Percentiles rank a stretch among this genome's conserved stretches.
Evolutionary conservation across 768 basidiomycete species (phyloP).

Genomic region (Macrocybe gigantea): DNA sequence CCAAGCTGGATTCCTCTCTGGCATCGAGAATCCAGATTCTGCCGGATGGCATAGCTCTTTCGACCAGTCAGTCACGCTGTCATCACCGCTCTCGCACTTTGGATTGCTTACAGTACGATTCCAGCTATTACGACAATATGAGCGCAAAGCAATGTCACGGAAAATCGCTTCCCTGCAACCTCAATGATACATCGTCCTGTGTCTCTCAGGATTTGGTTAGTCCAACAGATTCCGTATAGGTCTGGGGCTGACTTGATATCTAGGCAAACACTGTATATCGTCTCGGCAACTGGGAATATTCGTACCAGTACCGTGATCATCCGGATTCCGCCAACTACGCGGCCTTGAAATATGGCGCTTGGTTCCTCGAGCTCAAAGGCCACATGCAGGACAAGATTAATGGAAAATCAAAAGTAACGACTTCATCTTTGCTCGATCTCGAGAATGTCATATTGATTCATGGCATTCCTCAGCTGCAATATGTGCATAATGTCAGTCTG

Average conservation of each 20-base stretch:
- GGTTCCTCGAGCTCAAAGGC: slow-evolving; percentile 37
- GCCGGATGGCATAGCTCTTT: slow-evolving; percentile 46
- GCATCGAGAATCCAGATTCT: slow-evolving; percentile 29
- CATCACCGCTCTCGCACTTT: neutral
- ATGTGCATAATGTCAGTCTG: slow-evolving; percentile 34
- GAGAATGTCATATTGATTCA: neutral
- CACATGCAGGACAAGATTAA: slow-evolving; percentile 31
- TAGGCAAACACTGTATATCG: slow-evolving; percentile 48
- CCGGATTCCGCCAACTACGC: slow-evolving; percentile 36
- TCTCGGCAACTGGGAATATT: slow-evolving; percentile 59
- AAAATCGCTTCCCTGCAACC: slow-evolving; percentile 38
- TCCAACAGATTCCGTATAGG: neutral
- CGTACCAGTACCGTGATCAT: slow-evolving; percentile 42
- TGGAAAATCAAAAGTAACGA: slow-evolving; percentile 27
- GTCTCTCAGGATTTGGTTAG: slow-evolving; percentile 35
- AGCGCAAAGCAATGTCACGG: slow-evolving; percentile 45
- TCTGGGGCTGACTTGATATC: neutral
- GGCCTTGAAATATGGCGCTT: slow-evolving; percentile 39
- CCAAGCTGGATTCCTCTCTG: slow-evolving; percentile 36
- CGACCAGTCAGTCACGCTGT: slow-evolving; percentile 34
- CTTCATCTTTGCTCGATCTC: no score
- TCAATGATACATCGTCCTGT: slow-evolving; percentile 36
- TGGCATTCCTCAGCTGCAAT: slow-evolving; percentile 23
- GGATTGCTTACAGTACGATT: neutral
- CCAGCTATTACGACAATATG: slow-evolving; percentile 46